phyloP scores from a whole-genome alignment of 1,284 basidiomycete genomes.

The Malassezia slooffiae region DNA sequence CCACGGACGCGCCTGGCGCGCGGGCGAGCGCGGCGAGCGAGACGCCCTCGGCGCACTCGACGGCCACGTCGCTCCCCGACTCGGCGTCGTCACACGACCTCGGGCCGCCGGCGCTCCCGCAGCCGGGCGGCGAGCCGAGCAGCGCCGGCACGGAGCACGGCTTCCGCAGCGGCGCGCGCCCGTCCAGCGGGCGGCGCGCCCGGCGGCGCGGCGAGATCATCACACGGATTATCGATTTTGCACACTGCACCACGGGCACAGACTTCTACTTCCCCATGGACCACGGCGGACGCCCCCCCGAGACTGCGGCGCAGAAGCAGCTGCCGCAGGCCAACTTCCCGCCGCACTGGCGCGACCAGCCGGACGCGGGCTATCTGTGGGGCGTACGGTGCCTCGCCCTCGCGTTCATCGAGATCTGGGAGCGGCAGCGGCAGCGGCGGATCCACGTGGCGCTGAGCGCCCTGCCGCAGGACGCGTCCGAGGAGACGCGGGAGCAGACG shows the following conservation, averaged over 20 bases:
- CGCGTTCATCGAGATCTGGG: slow-evolving; percentile 55
- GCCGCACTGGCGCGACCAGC: slow-evolving; percentile 73
- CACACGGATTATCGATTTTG: slow-evolving; percentile 95
- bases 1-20: no score
- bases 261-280: slow-evolving; percentile 62
- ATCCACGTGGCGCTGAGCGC: slow-evolving; percentile 7
- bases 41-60: no score
- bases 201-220: slow-evolving; percentile 70
- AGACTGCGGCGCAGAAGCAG: slow-evolving; percentile 44
- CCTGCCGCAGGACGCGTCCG: not conserved
- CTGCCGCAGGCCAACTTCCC: slow-evolving; percentile 56
- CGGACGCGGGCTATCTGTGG: slow-evolving; percentile 87
- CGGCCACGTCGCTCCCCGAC: not conserved
- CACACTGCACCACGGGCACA: slow-evolving; percentile 87
- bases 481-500: slow-evolving; percentile 14
- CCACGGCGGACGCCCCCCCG: slow-evolving; percentile 13
- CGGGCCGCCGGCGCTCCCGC: no score
- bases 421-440: slow-evolving; percentile 24
- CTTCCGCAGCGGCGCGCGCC: not conserved
- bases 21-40: not conserved
- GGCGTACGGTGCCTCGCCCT: slow-evolving; percentile 67
- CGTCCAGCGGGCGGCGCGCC: slow-evolving; percentile 2
- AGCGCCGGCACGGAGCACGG: not conserved
- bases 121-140: no score
- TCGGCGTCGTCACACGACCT: slow-evolving; percentile 4